These are phyloP conservation scores for Cyclotella cryptica DNA, from an alignment of 108 stramenopile species.

Conservation along the genomic window DNA sequence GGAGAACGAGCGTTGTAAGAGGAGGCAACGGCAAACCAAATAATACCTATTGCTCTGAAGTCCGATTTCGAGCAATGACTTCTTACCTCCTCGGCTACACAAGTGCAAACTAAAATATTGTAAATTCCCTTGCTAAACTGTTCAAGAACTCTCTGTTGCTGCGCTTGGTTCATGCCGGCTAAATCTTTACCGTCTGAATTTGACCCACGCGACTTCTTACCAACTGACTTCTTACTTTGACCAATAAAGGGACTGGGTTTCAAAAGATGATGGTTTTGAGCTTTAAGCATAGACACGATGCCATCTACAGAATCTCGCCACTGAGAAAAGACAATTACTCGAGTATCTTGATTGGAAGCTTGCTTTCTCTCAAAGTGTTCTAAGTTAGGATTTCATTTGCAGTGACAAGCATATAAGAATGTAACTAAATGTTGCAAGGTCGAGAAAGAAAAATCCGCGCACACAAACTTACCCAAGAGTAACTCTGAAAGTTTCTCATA, in stretches of 20 bases:
- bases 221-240: slow-evolving; percentile 33
- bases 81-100: slow-evolving; percentile 87
- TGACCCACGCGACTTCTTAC: slow-evolving; percentile 18
- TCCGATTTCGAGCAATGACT: too few relatives aligned
- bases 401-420: neutral
- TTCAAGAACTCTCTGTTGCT: slow-evolving; percentile 85
- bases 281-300: slow-evolving; percentile 64
- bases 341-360: slow-evolving; percentile 56
- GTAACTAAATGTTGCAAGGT: neutral
- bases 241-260: slow-evolving; percentile 78
- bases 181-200: slow-evolving; percentile 18
- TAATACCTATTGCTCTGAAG: too few relatives aligned
- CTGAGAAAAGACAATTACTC: slow-evolving; percentile 92
- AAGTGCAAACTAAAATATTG: slow-evolving; percentile 94
- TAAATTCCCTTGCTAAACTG: slow-evolving; percentile 77
- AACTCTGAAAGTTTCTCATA: slow-evolving; percentile 76
- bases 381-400: neutral
- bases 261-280: slow-evolving; percentile 47
- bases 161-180: slow-evolving; percentile 84
- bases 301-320: slow-evolving; percentile 81
- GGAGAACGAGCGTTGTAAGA: neutral
- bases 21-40: too few relatives aligned
- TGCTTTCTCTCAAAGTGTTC: slow-evolving; percentile 80
- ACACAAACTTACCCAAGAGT: slow-evolving; percentile 30
- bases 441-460: neutral